A percentile compares a stretch with the other conserved stretches of the same genome.
Conservation (phyloP, 2,329 filamentous ascomycete species). For the Aspergillus clavatus region DNA sequence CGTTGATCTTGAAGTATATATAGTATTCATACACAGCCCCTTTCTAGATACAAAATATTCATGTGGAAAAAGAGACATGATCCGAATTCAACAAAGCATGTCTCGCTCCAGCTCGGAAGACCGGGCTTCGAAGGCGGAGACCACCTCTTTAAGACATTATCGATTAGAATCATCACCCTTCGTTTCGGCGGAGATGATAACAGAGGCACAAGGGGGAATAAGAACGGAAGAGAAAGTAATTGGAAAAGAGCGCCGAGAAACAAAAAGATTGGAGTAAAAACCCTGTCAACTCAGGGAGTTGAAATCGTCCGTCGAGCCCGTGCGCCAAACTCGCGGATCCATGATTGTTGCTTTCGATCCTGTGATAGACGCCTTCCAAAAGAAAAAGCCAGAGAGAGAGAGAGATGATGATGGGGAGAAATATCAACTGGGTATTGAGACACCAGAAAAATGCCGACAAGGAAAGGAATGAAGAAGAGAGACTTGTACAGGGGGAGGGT, state of each 20-base stretch:
- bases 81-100: not conserved
- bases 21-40: conserved; percentile 5
- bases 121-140: conserved; percentile 2
- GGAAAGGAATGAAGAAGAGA: conserved; percentile 4
- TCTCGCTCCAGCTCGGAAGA: too few species aligned
- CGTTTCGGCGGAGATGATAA: too few species aligned
- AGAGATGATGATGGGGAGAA: conserved; percentile 1
- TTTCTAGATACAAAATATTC: too few species aligned
- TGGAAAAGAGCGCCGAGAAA: conserved; percentile 1
- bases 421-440: not conserved
- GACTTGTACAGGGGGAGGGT: conserved; percentile 11
- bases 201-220: conserved; percentile 5
- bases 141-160: conserved; percentile 20
- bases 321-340: conserved; percentile 10
- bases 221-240: conserved; percentile 3
- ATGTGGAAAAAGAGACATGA: too few species aligned
- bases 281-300: not conserved
- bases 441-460: conserved; percentile 2
- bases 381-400: conserved; percentile 4
- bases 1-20: too few species aligned
- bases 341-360: conserved; percentile 4
- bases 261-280: too few species aligned
- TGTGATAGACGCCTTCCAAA: conserved; percentile 6
- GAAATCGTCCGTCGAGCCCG: conserved; percentile 5
- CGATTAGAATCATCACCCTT: conserved; percentile 11